phyloP scores from a whole-genome alignment of 768 basidiomycete species.

The Tylopilus sp. region DNA sequence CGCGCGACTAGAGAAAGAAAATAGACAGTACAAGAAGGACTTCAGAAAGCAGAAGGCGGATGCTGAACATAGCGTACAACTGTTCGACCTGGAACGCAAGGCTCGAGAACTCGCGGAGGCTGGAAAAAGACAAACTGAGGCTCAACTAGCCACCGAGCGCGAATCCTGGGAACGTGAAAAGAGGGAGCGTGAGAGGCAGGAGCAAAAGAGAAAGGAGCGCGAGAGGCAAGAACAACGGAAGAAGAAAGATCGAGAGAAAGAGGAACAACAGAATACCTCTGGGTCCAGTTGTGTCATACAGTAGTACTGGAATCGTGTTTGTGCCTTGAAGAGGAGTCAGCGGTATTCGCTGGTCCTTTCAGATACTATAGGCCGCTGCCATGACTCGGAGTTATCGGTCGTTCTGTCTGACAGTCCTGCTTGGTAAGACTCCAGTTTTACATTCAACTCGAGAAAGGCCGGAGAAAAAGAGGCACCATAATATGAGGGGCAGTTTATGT shows the following conservation, averaged over 20 bases:
- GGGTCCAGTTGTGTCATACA: conserved; percentile 9
- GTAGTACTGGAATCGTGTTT: neutral
- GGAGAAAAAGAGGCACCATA: too few species aligned
- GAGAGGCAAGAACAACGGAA: too few species aligned
- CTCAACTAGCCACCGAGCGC: conserved; percentile 17
- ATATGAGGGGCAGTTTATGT: too few species aligned
- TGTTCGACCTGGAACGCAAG: conserved; percentile 25
- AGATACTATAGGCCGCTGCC: too few species aligned
- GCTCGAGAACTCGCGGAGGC: conserved; percentile 25
- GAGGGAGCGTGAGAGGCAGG: neutral
- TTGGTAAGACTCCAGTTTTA: too few species aligned
- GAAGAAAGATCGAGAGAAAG: too few species aligned
- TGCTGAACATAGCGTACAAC: conserved; percentile 13
- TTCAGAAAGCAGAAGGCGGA: conserved; percentile 20
- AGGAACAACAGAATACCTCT: neutral
- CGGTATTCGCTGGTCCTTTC: neutral
- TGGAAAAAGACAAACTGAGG: conserved; percentile 13
- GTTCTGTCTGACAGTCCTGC: too few species aligned
- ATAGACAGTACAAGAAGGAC: conserved; percentile 18
- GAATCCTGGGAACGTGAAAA: conserved; percentile 9
- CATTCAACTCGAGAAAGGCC: too few species aligned
- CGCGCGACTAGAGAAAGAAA: conserved; percentile 26
- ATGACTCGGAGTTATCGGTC: too few species aligned
- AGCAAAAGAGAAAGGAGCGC: neutral
- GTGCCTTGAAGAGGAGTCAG: neutral